Conservation (phyloP, 192 early-diverging fungal species). For the Coemansia sp. region DNA sequence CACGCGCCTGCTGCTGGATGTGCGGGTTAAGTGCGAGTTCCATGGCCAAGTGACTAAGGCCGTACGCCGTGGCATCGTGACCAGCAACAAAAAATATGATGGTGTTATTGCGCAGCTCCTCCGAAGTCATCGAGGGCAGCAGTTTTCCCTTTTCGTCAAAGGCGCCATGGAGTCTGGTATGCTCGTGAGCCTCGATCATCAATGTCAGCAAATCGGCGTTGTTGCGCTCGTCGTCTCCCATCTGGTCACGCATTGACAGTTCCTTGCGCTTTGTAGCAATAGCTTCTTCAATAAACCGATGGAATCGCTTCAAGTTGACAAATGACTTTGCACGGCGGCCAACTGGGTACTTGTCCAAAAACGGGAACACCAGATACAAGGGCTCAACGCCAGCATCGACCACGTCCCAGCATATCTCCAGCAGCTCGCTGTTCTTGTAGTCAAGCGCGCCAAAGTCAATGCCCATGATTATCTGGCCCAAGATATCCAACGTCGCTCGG, state of each 20-base stretch:
- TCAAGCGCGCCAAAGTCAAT: conserved; percentile 51
- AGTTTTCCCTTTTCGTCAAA: conserved; percentile 51
- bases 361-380: conserved; percentile 54
- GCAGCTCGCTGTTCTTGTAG: conserved; percentile 44
- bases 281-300: conserved; percentile 46
- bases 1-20: conserved; percentile 48
- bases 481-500: conserved; percentile 45
- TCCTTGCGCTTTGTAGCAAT: conserved; percentile 37
- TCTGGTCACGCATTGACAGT: conserved; percentile 18
- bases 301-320: conserved; percentile 46
- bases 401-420: conserved; percentile 52
- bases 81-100: conserved; percentile 63
- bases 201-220: conserved; percentile 58
- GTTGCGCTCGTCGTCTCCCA: conserved; percentile 33
- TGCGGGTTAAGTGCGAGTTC: conserved; percentile 57
- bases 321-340: conserved; percentile 43
- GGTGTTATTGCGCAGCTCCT: conserved; percentile 57
- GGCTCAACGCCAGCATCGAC: conserved; percentile 50
- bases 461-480: conserved; percentile 54
- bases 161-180: conserved; percentile 43
- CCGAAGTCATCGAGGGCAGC: conserved; percentile 45
- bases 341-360: conserved; percentile 50
- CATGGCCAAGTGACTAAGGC: conserved; percentile 47
- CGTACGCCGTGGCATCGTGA: conserved; percentile 56
- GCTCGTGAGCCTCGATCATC: conserved; percentile 60